A percentile compares a stretch with the other conserved stretches of the same genome.
These are phyloP conservation scores for Persicaria maculosa DNA, from an alignment of 148 eudicot species.

Conservation along the genomic window DNA sequence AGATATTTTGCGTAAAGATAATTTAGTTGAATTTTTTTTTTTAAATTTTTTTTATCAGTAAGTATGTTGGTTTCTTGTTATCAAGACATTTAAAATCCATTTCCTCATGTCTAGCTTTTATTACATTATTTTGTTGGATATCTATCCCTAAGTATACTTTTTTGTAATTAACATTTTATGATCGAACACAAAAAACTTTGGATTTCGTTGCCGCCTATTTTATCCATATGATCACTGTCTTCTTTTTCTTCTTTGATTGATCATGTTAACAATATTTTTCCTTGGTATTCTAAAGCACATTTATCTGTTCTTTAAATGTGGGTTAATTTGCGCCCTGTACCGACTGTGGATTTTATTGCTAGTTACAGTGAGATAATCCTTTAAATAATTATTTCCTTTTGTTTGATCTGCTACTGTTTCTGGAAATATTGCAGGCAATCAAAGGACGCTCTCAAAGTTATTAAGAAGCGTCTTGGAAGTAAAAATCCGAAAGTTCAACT, in stretches of 20 bases:
- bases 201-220: background rate
- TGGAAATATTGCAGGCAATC: conserved; percentile 58
- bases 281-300: background rate
- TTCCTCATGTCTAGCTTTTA: background rate
- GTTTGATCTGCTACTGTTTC: background rate
- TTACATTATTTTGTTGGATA: background rate
- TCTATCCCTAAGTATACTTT: background rate
- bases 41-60: background rate
- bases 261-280: background rate
- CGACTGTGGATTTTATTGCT: background rate
- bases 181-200: too few relatives aligned
- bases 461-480: conserved; percentile 70
- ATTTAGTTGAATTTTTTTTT: background rate
- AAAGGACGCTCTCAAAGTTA: conserved; percentile 73
- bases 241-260: background rate
- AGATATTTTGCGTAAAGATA: background rate
- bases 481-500: conserved; percentile 76
- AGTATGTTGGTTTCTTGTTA: background rate
- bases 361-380: background rate
- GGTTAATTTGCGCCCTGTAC: background rate
- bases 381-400: background rate
- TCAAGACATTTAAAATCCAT: background rate
- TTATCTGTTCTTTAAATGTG: background rate
- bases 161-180: background rate
- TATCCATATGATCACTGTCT: background rate